Percentiles rank a stretch among this genome's conserved stretches.
Evolutionary conservation across 1,284 basidiomycete genomes (phyloP).

Genomic region (Volvariella volvacea): DNA sequence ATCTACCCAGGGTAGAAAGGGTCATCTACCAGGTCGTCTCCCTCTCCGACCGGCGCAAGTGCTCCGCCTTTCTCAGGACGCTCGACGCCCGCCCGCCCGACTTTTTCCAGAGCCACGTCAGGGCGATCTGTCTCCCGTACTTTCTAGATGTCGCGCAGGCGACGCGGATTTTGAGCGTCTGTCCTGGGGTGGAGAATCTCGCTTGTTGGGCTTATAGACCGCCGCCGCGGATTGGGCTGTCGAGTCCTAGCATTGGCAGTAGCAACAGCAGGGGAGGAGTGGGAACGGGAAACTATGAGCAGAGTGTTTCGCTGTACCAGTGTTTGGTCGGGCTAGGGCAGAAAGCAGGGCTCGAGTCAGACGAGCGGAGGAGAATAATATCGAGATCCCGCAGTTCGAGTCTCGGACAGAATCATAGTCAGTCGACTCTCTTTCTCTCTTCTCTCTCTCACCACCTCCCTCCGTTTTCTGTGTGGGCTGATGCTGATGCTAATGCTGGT

Average conservation of each 20-base stretch:
- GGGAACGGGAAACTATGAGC: not conserved
- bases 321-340: no score
- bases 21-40: not conserved
- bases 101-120: constrained; percentile 16
- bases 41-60: not conserved
- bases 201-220: constrained; percentile 1
- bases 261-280: not conserved
- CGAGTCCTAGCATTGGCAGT: not conserved
- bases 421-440: no score
- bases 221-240: not conserved
- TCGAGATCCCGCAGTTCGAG: no score
- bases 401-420: no score
- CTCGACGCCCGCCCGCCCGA: constrained; percentile 11
- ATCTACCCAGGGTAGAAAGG: not conserved
- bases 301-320: not conserved
- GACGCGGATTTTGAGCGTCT: constrained; percentile 13
- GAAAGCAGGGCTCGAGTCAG: no score
- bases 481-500: no score
- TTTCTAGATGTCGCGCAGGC: constrained; percentile 9
- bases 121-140: constrained; percentile 14
- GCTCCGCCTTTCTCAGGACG: constrained; percentile 14
- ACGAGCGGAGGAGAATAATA: no score
- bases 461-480: no score
- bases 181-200: constrained; percentile 14
- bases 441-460: no score